phyloP scores from a whole-genome alignment of 257 asterid species.

The Eucommia ulmoides region DNA sequence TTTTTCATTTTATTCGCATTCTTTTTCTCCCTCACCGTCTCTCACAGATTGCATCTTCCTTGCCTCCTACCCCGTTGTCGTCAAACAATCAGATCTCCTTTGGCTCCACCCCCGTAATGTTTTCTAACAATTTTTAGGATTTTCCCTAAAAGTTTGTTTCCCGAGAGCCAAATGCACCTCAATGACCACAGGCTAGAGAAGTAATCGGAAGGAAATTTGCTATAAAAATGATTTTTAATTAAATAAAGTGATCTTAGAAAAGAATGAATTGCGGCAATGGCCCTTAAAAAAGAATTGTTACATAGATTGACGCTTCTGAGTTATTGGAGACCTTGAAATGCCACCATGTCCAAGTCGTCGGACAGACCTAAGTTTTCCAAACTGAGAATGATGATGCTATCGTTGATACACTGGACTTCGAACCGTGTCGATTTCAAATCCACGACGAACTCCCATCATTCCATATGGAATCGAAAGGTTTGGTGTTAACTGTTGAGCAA shows the following conservation, averaged over 20 bases:
- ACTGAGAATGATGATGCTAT: conserved; percentile 23
- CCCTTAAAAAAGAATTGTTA: conserved; percentile 49
- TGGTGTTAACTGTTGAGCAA: conserved; percentile 30
- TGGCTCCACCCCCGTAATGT: too few species aligned
- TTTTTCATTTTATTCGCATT: too few species aligned
- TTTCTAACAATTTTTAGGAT: conserved; percentile 39
- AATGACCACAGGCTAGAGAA: conserved; percentile 41
- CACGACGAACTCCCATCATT: conserved; percentile 46
- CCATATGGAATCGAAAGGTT: conserved; percentile 57
- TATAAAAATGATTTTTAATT: conserved; percentile 35
- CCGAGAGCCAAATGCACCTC: conserved; percentile 35
- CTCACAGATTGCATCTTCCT: too few species aligned
- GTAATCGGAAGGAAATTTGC: conserved; percentile 35
- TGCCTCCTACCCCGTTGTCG: too few species aligned
- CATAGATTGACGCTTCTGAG: conserved; percentile 44
- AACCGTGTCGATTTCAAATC: conserved; percentile 29
- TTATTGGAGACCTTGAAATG: conserved; percentile 21
- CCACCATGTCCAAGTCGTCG: conserved; percentile 24
- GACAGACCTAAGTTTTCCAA: conserved; percentile 37
- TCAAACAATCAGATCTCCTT: too few species aligned
- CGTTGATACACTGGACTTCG: conserved; percentile 44
- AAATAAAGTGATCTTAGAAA: conserved; percentile 41
- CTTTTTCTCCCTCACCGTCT: too few species aligned
- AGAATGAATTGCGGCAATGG: conserved; percentile 41
- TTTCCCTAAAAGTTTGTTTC: conserved; percentile 41